Evolutionary conservation across 1,284 basidiomycete species (phyloP).

Genomic region (Melanopsichium pennsylvanicum): DNA sequence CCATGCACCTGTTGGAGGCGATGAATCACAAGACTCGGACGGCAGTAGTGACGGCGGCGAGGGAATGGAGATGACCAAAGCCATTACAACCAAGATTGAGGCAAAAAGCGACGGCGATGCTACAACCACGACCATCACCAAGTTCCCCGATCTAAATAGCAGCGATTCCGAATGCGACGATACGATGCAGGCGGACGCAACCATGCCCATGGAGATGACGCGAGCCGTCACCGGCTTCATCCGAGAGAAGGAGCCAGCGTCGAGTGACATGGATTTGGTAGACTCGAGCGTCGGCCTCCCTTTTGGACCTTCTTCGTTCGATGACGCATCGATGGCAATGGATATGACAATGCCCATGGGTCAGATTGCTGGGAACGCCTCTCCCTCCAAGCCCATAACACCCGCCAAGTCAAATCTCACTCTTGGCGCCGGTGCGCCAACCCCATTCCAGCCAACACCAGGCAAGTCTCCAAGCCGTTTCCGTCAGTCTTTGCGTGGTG

Average conservation of each 20-base stretch:
- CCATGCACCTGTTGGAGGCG: conserved; percentile 7
- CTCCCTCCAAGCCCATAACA: conserved; percentile 28
- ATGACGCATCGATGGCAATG: conserved; percentile 42
- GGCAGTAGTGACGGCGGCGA: conserved; percentile 25
- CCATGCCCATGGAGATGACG: conserved; percentile 47
- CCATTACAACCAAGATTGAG: conserved; percentile 44
- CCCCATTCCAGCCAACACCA: conserved; percentile 35
- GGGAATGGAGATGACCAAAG: conserved; percentile 45
- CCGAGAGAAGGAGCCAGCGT: conserved; percentile 33
- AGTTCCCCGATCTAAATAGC: conserved; percentile 18
- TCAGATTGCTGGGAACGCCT: conserved; percentile 12
- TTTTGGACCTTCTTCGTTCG: conserved; percentile 17
- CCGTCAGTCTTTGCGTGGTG: conserved; percentile 44
- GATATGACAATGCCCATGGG: conserved; percentile 54
- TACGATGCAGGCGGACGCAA: conserved; percentile 30
- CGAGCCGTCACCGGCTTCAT: conserved; percentile 41
- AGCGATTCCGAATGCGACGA: conserved; percentile 41
- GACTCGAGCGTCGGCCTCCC: conserved; percentile 26
- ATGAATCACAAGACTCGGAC: conserved; percentile 24
- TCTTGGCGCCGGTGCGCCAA: conserved; percentile 27
- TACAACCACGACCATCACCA: conserved; percentile 35
- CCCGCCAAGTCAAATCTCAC: conserved; percentile 7
- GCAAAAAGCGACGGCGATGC: conserved; percentile 37
- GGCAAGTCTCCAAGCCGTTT: conserved; percentile 39
- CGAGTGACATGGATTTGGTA: conserved; percentile 43